These are phyloP conservation scores for Vaccinium vitisidaea DNA, from an alignment of 148 eudicot species.

Conservation along the genomic window DNA sequence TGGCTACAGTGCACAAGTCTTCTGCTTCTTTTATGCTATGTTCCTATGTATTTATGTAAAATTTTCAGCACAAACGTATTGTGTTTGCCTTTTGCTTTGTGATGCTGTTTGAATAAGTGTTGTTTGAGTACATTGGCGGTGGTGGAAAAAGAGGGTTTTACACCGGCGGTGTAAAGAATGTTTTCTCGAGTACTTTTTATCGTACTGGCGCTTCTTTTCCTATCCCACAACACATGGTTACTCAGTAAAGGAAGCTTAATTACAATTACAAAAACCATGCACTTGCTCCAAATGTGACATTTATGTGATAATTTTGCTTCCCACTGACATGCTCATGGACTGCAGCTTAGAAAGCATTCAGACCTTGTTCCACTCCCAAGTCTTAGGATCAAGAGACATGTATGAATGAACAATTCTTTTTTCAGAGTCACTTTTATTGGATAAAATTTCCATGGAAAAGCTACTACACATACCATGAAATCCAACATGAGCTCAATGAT, in stretches of 20 bases:
- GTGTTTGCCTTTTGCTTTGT: neutral
- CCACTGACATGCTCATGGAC: neutral
- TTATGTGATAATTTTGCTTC: neutral
- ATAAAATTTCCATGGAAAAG: slow-evolving; percentile 75
- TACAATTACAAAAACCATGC: too few species aligned
- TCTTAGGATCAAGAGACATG: slow-evolving; percentile 91
- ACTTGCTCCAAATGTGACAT: too few species aligned
- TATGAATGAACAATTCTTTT: slow-evolving; percentile 91
- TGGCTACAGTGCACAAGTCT: too few species aligned
- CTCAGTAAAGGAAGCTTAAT: too few species aligned
- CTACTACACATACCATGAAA: slow-evolving; percentile 60
- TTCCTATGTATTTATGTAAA: neutral
- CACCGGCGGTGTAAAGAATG: too few species aligned
- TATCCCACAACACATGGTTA: too few species aligned
- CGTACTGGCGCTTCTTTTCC: too few species aligned
- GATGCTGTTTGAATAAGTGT: neutral
- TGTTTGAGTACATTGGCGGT: neutral
- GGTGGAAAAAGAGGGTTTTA: too few species aligned
- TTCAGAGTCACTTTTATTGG: slow-evolving; percentile 70
- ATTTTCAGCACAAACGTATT: neutral
- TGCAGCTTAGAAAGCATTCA: slow-evolving; percentile 19
- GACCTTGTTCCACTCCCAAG: slow-evolving; percentile 99
- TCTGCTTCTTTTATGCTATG: neutral
- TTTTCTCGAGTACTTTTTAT: neutral
- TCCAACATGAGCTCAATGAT: neutral